Evolutionary conservation across 768 basidiomycete genomes (phyloP), one percentile per base, ranked within the genome.

Genomic region (Trametes sanguinea): DNA sequence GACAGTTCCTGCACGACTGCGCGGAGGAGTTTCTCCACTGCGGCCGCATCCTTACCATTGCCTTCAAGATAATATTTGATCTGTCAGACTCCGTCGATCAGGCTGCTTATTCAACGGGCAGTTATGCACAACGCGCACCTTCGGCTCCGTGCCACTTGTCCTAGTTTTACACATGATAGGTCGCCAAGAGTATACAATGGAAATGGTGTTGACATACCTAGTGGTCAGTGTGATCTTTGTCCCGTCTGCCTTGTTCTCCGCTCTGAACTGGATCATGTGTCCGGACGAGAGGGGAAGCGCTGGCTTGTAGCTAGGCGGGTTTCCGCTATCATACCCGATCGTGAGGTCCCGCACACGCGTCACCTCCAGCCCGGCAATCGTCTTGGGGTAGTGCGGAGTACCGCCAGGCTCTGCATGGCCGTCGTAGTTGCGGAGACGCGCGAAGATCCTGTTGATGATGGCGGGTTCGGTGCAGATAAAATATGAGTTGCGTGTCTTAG

Each of bases 51-150:
- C 51, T 72, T 77, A 0, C 92, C 91, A 51, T 77, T 82, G 10
- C 90, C 94, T 76, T 95, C 94, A 32, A 95, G 77, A 69, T 95
- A 95, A 72, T 89, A 93, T 71, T 95, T 95, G 76, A 94, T 91
- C 90, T 50, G 13, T 14, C 6, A 37, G 35, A 37, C 6, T 50
- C 7, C 27, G 2, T 22, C 11, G 13, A 16, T 14, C 29, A 50
- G 30, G 14, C 13, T 50, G 29, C 9, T 32, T 30, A 11, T 13
- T 33, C 9, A 4, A 16, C n/a, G 5, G 81, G 54, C 39, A 54
- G 37, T 1, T 27, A n/a, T 17, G 11, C 13, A 14, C 30, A 52
- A 2, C 9, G 32, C 63, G 35, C 68, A 89, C 91, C 84, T 95
- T 95, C 0, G 93, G 93, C 68, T 95, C 93, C 13, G 94, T 95